Percentiles rank a stretch among this genome's conserved stretches.
phyloP scores from a whole-genome alignment of 2,329 filamentous ascomycete genomes.

The Pseudopithomyces maydicus region DNA sequence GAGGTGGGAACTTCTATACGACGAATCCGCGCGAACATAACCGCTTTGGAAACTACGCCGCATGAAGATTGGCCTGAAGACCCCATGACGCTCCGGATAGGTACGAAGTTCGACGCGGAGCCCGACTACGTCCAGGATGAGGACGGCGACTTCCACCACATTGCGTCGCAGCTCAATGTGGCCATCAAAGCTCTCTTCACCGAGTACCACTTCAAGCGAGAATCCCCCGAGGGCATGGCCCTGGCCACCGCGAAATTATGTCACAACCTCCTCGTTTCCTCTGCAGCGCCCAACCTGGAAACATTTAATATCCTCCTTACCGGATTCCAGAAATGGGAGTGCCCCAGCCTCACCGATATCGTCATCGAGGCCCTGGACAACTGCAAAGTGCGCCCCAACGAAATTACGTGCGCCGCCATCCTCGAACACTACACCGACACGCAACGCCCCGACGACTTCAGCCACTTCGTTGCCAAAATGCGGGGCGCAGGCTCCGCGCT shows the following conservation, averaged over 20 bases:
- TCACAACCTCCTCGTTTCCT: constrained; percentile 69
- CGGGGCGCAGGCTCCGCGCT: constrained; percentile 47
- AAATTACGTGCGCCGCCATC: constrained; percentile 49
- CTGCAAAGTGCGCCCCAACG: constrained; percentile 52
- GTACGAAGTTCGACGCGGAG: constrained; percentile 16
- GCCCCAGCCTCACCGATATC: constrained; percentile 27
- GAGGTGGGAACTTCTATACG: constrained; percentile 11
- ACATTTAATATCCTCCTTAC: constrained; percentile 74
- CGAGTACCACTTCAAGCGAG: constrained; percentile 12
- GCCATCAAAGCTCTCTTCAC: constrained; percentile 30
- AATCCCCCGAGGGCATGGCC: not conserved
- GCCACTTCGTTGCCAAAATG: constrained; percentile 48
- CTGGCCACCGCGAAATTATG: constrained; percentile 48
- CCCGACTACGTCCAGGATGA: constrained; percentile 47
- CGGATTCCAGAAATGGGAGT: constrained; percentile 56
- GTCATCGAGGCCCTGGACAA: constrained; percentile 39
- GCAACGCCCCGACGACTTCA: constrained; percentile 42
- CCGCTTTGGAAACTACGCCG: constrained; percentile 14
- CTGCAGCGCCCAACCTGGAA: constrained; percentile 66
- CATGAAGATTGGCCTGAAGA: constrained; percentile 19
- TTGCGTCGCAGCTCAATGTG: constrained; percentile 36
- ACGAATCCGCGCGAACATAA: constrained; percentile 23
- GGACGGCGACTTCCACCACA: constrained; percentile 40
- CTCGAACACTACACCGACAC: constrained; percentile 46
- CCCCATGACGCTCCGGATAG: constrained; percentile 12